A percentile compares a stretch with the other conserved stretches of the same genome.
Conservation (phyloP, 345 rosid species). For the Psidium friedrichsthalianum region DNA sequence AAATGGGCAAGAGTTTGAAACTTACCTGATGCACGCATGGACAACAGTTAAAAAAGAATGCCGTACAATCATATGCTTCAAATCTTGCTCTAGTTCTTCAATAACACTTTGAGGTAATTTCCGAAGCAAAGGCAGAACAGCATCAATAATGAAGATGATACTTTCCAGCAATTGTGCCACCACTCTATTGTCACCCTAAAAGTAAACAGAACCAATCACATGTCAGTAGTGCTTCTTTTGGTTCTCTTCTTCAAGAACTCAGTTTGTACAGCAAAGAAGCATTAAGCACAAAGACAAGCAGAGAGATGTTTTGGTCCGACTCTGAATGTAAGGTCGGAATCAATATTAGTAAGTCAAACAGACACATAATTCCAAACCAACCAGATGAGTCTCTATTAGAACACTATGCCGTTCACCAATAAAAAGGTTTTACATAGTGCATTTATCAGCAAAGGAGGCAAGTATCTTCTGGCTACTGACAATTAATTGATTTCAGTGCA, state of each 20-base stretch:
- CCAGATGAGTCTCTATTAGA: not conserved
- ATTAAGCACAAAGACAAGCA: not conserved
- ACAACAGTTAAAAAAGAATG: conserved; percentile 96
- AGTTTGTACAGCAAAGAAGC: not conserved
- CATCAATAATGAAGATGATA: conserved; percentile 77
- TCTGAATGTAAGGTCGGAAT: not conserved
- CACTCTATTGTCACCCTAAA: conserved; percentile 79
- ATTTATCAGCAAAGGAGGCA: not conserved
- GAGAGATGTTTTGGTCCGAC: not conserved
- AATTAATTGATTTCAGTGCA: not conserved
- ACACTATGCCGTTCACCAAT: not conserved
- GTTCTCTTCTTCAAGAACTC: not conserved
- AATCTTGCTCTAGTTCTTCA: conserved; percentile 94
- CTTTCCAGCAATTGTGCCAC: conserved; percentile 92
- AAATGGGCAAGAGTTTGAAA: not conserved
- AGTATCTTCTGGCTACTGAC: not conserved
- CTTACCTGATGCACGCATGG: conserved; percentile 95
- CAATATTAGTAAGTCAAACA: not conserved
- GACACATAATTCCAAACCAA: not conserved
- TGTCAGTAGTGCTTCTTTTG: not conserved
- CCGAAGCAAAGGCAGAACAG: conserved; percentile 77
- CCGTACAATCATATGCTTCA: conserved; percentile 90
- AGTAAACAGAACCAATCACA: conserved; percentile 6
- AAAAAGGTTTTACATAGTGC: not conserved
- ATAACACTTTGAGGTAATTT: conserved; percentile 65